Evolutionary conservation across 106 monocot species (phyloP).

Genomic region (Acorus gramineus): DNA sequence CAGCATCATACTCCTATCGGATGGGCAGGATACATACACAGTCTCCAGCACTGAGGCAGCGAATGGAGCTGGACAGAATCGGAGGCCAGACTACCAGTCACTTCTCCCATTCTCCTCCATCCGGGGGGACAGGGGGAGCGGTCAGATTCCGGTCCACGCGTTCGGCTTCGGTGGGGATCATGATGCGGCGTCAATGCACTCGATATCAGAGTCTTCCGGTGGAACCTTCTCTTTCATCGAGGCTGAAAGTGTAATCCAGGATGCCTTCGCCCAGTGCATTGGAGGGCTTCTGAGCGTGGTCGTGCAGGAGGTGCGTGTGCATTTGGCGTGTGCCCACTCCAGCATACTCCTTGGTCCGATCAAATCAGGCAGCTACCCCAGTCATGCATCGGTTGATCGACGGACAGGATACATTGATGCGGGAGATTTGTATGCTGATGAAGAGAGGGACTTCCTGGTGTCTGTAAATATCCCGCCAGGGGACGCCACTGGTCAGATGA

Average conservation of each 20-base stretch:
- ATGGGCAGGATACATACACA: conserved; percentile 85
- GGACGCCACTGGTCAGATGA: conserved; percentile 10
- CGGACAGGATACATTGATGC: conserved; percentile 41
- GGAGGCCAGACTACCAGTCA: conserved; percentile 25
- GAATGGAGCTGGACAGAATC: not conserved
- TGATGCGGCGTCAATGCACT: conserved; percentile 62
- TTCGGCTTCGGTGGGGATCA: conserved; percentile 92
- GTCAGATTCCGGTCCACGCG: conserved; percentile 59
- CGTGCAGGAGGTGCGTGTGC: conserved; percentile 46
- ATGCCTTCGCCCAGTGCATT: conserved; percentile 96
- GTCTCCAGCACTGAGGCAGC: conserved; percentile 12
- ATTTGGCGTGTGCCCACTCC: conserved; percentile 41
- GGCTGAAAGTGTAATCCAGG: conserved; percentile 64
- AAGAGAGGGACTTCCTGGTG: conserved; percentile 80
- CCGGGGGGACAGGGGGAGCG: not conserved
- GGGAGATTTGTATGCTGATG: conserved; percentile 84
- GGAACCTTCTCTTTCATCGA: conserved; percentile 96
- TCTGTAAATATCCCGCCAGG: conserved; percentile 14
- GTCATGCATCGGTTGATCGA: conserved; percentile 24
- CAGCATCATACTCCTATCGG: conserved; percentile 85
- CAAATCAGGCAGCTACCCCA: conserved; percentile 70
- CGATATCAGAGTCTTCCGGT: conserved; percentile 69
- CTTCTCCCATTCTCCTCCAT: conserved; percentile 44
- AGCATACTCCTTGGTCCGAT: conserved; percentile 25
- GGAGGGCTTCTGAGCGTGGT: conserved; percentile 92